Conservation (phyloP, 2,329 filamentous ascomycete species). For the Botryosphaeria dothidea region DNA sequence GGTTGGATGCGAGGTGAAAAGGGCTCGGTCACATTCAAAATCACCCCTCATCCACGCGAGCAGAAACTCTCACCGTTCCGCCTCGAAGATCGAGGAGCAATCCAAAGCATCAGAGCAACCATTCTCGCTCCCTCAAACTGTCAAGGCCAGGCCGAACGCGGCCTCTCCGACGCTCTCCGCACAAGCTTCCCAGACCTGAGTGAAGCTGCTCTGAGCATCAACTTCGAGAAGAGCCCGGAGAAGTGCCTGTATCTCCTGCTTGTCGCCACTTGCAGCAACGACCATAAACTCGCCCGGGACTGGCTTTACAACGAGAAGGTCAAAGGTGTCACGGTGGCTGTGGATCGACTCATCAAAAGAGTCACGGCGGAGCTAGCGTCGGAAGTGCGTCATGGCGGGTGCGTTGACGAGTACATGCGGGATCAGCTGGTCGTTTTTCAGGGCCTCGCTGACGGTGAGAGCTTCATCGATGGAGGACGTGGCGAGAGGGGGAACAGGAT, state of each 20-base stretch:
- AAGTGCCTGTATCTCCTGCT: constrained; percentile 56
- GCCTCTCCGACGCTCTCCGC: constrained; percentile 25
- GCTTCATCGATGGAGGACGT: constrained; percentile 34
- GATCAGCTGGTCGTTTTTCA: constrained; percentile 64
- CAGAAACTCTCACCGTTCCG: constrained; percentile 37
- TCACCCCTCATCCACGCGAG: constrained; percentile 42
- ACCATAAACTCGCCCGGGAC: constrained; percentile 54
- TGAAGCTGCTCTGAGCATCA: background rate
- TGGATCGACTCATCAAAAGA: constrained; percentile 42
- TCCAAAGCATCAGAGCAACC: constrained; percentile 35
- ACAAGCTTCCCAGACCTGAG: constrained; percentile 24
- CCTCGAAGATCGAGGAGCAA: constrained; percentile 30
- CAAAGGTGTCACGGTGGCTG: constrained; percentile 22
- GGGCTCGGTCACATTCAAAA: constrained; percentile 52
- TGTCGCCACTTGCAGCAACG: constrained; percentile 52
- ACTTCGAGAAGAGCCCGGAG: constrained; percentile 46
- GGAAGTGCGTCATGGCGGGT: constrained; percentile 50
- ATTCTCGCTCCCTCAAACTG: constrained; percentile 39
- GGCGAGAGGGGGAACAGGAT: constrained; percentile 27
- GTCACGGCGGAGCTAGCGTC: constrained; percentile 47
- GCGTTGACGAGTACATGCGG: constrained; percentile 56
- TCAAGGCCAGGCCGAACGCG: constrained; percentile 32
- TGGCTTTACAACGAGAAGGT: constrained; percentile 41
- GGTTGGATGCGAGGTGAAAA: constrained; percentile 36
- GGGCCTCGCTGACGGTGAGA: constrained; percentile 50